Base-by-base conservation (phyloP, 2,329 filamentous ascomycete species). In the Pseudopyrenochaeta lycopersici region DNA sequence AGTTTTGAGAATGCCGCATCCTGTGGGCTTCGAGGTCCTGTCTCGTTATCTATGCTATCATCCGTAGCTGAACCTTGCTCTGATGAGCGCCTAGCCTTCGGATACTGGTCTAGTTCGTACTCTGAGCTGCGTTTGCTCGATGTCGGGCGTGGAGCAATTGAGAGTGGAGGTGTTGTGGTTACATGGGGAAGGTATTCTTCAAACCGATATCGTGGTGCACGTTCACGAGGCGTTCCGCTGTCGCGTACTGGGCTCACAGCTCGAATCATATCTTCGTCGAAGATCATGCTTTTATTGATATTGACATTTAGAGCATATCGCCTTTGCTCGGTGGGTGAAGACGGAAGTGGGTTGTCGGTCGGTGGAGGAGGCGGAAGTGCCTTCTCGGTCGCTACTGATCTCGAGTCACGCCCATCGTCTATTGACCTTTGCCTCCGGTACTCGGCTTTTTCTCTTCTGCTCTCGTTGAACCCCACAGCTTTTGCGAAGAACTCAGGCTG, bases 241-340 rank as follows among this genome's bases (percentile, higher is more conserved):
- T 52, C 42, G 40, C 48, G 60, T 29, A 56, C 21, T 20, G 56
- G 31, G 42, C 46, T 59, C 10, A 59, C 62, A 18, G 57, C 56
- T n/a, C 56, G 56, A 44, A 63, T 64, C 54, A 61, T 59, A 17
- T 62, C 52, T 20, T 68, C 64, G 23, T 68, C 66, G 27, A 68
- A 66, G 1, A 68, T 64, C 60, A 66, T 68, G 53, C 66, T 68
- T 47, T 68, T 68, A 43, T 67, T 66, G 45, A 68, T 68, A 27
- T 60, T 68, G 35, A 68, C 66, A 10, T 68, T 68, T 23, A 68
- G 52, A 2, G 66, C 62, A 42, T 67, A 68, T 12, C 53, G 48
- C 40, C 49, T 38, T 18, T 38, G 35, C 7, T 63, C 56, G 2
- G 47, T 43, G 14, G 65, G 65, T 20, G 58, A 50, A 12, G 51